A percentile compares a stretch with the other conserved stretches of the same genome.
Conservation (phyloP, 2,329 filamentous ascomycete species). For the Colletotrichum abscissum region DNA sequence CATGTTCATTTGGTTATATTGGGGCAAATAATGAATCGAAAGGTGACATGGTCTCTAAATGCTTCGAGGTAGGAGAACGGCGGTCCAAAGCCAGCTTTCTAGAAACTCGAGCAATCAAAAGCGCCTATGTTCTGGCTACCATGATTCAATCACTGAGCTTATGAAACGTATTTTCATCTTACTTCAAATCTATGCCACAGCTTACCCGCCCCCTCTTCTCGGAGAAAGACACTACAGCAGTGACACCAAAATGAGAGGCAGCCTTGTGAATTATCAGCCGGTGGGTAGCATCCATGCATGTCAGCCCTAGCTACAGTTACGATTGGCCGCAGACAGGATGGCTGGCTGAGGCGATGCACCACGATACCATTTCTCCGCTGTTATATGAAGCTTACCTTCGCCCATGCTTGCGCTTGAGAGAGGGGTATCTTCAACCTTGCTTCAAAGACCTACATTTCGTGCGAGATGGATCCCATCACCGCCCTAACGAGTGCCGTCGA, state of each 20-base stretch:
- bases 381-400: not conserved
- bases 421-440: not conserved
- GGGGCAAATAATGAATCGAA: not conserved
- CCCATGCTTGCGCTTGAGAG: not conserved
- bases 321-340: not conserved
- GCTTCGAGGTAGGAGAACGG: not conserved
- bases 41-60: not conserved
- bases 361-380: not conserved
- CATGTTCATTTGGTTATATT: not conserved
- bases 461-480: conserved; percentile 16
- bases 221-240: not conserved
- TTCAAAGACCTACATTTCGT: too few relatives aligned
- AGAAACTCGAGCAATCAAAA: not conserved
- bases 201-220: not conserved
- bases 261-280: not conserved
- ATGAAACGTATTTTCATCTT: not conserved
- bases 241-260: not conserved
- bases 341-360: not conserved
- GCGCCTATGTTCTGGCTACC: not conserved
- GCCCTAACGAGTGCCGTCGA: conserved; percentile 4
- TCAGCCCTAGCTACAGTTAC: conserved; percentile 1
- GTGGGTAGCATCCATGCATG: not conserved
- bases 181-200: not conserved
- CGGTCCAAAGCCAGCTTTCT: too few relatives aligned
- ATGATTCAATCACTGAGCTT: not conserved